These are phyloP conservation scores for Kalmanozyma brasiliensis DNA, from an alignment of 1,284 basidiomycete genomes.

Conservation along the genomic window DNA sequence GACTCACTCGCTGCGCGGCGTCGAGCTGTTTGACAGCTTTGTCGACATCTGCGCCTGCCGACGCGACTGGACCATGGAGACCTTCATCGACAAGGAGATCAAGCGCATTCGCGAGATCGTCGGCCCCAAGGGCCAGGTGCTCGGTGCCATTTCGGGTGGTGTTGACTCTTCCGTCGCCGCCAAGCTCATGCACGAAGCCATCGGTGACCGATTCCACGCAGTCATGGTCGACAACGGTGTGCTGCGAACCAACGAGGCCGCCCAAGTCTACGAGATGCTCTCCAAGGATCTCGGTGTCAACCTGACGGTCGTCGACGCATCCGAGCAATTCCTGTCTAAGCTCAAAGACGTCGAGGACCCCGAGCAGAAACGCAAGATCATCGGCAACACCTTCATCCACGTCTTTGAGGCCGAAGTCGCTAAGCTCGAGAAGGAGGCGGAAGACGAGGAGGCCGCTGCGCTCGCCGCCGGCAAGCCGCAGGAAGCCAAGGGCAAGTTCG, in stretches of 20 bases:
- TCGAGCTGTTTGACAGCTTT: conserved; percentile 89
- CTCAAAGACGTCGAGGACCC: conserved; percentile 93
- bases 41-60: conserved; percentile 83
- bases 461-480: conserved; percentile 70
- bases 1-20: conserved; percentile 90
- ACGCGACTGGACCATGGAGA: conserved; percentile 96
- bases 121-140: conserved; percentile 92
- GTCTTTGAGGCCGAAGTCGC: conserved; percentile 93
- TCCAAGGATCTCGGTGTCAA: conserved; percentile 94
- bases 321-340: conserved; percentile 89
- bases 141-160: conserved; percentile 96
- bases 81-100: conserved; percentile 98
- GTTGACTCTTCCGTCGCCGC: conserved; percentile 98
- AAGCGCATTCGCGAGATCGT: conserved; percentile 93
- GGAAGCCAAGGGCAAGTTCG: conserved; percentile 78
- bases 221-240: conserved; percentile 99
- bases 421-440: conserved; percentile 86
- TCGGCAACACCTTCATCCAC: conserved; percentile 98
- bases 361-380: conserved; percentile 96
- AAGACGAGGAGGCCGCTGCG: conserved; percentile 75
- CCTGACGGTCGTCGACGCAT: conserved; percentile 94
- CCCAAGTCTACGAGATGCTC: conserved; percentile 95
- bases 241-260: conserved; percentile 87
- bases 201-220: conserved; percentile 94
- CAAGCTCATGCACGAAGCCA: conserved; percentile 99